These are phyloP conservation scores for Hanseniaspora pseudoguilliermondii DNA, from an alignment of 805 yeast genomes.

Conservation along the genomic window DNA sequence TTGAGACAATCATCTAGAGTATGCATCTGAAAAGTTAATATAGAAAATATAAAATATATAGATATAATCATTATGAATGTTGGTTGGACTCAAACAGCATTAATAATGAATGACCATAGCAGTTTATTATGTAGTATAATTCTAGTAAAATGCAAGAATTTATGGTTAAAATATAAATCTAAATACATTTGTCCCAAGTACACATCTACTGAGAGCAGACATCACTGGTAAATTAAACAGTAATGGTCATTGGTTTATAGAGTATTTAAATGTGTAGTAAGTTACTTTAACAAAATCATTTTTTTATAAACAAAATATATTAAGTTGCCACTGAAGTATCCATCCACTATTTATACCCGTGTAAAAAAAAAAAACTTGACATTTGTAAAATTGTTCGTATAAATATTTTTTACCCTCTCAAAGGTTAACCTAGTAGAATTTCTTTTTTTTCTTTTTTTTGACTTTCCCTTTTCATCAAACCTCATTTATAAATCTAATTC, in stretches of 20 bases:
- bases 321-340: too few relatives aligned
- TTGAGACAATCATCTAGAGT: too few relatives aligned
- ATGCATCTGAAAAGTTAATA: not conserved
- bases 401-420: too few relatives aligned
- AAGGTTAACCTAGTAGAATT: too few relatives aligned
- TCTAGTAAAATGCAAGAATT: conserved; percentile 14
- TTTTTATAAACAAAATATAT: too few relatives aligned
- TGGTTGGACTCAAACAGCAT: not conserved
- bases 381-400: too few relatives aligned
- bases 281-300: too few relatives aligned
- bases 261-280: too few relatives aligned
- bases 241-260: conserved; percentile 7
- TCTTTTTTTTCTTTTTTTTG: not conserved
- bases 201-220: not conserved
- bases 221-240: conserved; percentile 7
- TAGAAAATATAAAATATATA: not conserved
- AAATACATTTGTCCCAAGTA: conserved; percentile 12
- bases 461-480: too few relatives aligned
- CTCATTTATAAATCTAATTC: not conserved
- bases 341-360: too few relatives aligned
- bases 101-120: conserved; percentile 6
- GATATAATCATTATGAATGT: not conserved
- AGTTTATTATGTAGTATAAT: conserved; percentile 12
- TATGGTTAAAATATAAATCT: conserved; percentile 11
- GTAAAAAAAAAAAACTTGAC: too few relatives aligned